Base-by-base conservation (phyloP, 805 yeast species). In the Kregervanrija delftensis region DNA sequence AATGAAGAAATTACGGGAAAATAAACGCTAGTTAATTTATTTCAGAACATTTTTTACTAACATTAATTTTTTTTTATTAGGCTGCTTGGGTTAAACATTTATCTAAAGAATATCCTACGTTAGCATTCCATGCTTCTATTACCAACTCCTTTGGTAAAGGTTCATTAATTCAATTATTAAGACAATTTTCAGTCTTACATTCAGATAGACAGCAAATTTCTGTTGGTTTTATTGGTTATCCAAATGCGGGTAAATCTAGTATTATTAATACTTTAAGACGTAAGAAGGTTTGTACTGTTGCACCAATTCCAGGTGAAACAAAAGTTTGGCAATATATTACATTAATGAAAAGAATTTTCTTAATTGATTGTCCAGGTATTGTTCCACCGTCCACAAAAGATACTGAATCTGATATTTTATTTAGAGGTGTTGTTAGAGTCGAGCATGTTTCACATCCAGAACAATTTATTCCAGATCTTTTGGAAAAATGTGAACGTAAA, bases 251-350 rank as follows among this genome's bases (percentile, higher is more conserved):
- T 54, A 91, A 91, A 63, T 91, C 98, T 1, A 86, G 96, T 36
- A 88, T 91, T 53, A 91, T 91, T 59, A 91, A 91, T 69, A 90
- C 98, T 2, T 71, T 91, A 56, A 80, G 97, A 62, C 81, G 83
- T 64, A 93, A 93, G 77, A 93, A 91, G 69, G 99, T 91, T 39
- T 93, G 98, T 70, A 82, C 76, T 38, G 98, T 91, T 40, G 99
- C 99, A 1, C 99, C 99, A 40, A 89, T 91, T 57, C 99, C 99
- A 30, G 99, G 99, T 64, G 99, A 91, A 64, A 91, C 99, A 33
- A 91, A 91, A 67, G 97, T 91, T 38, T 91, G 99, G 99, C 99
- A 91, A 72, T 91, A 91, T 70, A 90, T 91, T 58, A 90, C 99
- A 4, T 73, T 91, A 57, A 91, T 93, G 97, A 91, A 91, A 73